These are phyloP conservation scores for Yamagishiella unicocca DNA, from an alignment of 139 green algal genomes.

Conservation along the genomic window DNA sequence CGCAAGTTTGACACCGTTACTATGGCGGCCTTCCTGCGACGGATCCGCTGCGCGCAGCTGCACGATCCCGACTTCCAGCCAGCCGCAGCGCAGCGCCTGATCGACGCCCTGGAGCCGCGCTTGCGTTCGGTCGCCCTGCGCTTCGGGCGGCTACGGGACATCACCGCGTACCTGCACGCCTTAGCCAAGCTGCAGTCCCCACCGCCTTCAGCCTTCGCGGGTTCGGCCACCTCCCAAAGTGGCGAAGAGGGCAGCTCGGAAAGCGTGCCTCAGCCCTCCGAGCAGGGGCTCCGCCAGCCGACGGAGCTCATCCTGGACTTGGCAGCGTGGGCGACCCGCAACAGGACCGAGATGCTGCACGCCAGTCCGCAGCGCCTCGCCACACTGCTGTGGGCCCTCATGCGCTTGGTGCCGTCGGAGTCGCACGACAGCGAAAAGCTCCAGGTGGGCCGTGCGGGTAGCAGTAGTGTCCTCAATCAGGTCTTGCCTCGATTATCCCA, in stretches of 20 bases:
- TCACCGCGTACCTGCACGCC: slow-evolving; percentile 31
- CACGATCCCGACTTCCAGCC: not conserved
- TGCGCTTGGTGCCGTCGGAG: not conserved
- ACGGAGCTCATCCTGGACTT: slow-evolving; percentile 7
- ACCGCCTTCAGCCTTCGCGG: not conserved
- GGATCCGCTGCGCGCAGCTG: slow-evolving; percentile 17
- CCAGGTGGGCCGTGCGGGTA: not conserved
- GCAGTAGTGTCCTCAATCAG: not conserved
- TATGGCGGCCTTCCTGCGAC: slow-evolving; percentile 38
- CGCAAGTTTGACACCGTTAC: slow-evolving; percentile 29
- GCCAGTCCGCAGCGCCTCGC: not conserved
- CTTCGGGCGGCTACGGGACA: slow-evolving; percentile 23
- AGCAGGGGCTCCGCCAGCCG: not conserved
- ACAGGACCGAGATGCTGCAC: not conserved
- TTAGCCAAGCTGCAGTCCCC: slow-evolving; percentile 34
- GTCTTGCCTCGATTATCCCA: too few species aligned
- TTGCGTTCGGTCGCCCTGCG: slow-evolving; percentile 6
- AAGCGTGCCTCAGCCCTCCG: too few species aligned
- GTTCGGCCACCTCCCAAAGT: too few species aligned
- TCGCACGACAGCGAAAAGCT: not conserved
- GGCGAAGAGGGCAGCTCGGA: too few species aligned
- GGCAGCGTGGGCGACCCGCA: slow-evolving; percentile 3
- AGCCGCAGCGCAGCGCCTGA: slow-evolving; percentile 4
- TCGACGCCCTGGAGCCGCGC: slow-evolving; percentile 2
- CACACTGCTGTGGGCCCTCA: slow-evolving; percentile 36